Evolutionary conservation across 2,329 filamentous ascomycete genomes (phyloP), one percentile per base, ranked within the genome.

Genomic region (Cercospora zeae-maydis): DNA sequence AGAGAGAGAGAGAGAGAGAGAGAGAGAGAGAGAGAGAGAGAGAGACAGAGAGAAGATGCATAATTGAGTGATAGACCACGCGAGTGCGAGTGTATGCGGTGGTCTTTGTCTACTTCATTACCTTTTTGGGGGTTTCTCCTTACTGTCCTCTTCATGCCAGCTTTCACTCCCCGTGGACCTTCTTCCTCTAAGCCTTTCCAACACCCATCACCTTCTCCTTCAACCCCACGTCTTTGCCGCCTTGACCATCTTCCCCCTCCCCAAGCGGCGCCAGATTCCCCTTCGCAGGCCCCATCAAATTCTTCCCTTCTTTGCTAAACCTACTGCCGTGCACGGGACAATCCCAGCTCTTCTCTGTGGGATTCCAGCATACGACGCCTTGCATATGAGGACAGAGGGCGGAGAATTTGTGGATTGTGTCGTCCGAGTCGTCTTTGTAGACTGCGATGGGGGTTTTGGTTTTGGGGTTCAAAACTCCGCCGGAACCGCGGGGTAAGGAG

Each of bases 341-440:
- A 71, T 86, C 83, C 74, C 79, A 85, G 56, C 77, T 81, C 74
- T 82, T 83, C 72, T 84, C 82, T 0, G 75, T 74, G 4, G 73
- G 66, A 63, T 86, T 86, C 83, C 83, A 86, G 70, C 81, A 83
- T 0, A 86, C 78, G 0, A 86, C 80, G 0, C 81, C 83, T 61
- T 83, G 79, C 72, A 86, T 64, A 67, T 86, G 83, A 5, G 84
- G 83, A 66, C 83, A 86, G 0, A 86, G 60, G 0, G 83, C 84
- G 49, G 79, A 84, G 71, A 82, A 81, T 67, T 78, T 79, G 33
- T 78, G 78, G 1, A 83, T 75, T 34, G 10, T 47, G 30, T 82
- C 76, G 0, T 83, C 83, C 0, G 80, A 72, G 5, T 84, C 81
- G 27, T 47, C 42, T 69, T 84, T 85, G 74, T 85, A 86, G 0